Conservation (phyloP, 371 early-diverging fungal species). For the Haplosporangium sp. region DNA sequence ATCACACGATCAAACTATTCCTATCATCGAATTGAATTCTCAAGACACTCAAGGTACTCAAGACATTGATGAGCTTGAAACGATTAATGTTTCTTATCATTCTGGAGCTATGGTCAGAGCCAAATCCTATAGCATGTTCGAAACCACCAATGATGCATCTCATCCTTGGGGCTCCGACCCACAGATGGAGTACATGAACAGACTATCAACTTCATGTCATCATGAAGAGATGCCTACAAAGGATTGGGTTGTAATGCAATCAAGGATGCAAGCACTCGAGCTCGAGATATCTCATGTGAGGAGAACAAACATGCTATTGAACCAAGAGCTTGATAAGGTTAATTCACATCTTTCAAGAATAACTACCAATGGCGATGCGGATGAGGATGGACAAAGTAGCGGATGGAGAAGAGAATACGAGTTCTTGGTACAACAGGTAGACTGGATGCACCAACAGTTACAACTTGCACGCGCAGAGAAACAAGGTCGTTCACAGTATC, state of each 20-base stretch:
- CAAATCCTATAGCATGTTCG: constrained; percentile 35
- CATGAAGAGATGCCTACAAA: constrained; percentile 24
- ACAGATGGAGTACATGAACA: constrained; percentile 8
- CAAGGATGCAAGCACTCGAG: constrained; percentile 43
- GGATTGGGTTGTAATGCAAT: constrained; percentile 46
- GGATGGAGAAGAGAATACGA: constrained; percentile 48
- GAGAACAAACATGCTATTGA: constrained; percentile 36
- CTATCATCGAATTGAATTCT: not conserved
- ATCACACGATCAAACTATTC: not conserved
- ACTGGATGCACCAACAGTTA: constrained; percentile 51
- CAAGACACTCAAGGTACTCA: not conserved
- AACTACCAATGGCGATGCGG: constrained; percentile 9
- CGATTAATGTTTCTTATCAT: constrained; percentile 12
- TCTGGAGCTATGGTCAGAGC: constrained; percentile 28
- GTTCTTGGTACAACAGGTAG: constrained; percentile 51
- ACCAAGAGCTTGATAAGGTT: constrained; percentile 40
- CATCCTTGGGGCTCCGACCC: constrained; percentile 4
- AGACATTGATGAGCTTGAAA: constrained; percentile 6
- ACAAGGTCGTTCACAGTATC: constrained; percentile 2
- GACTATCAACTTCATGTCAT: not conserved
- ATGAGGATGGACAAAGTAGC: constrained; percentile 1
- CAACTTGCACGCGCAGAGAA: constrained; percentile 24
- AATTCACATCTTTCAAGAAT: constrained; percentile 20
- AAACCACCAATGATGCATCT: constrained; percentile 2
- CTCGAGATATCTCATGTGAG: constrained; percentile 42